Evolutionary conservation across 23 red algal genomes (phyloP), one percentile per base, ranked within the genome.

Genomic region (Gracilaria caudata): DNA sequence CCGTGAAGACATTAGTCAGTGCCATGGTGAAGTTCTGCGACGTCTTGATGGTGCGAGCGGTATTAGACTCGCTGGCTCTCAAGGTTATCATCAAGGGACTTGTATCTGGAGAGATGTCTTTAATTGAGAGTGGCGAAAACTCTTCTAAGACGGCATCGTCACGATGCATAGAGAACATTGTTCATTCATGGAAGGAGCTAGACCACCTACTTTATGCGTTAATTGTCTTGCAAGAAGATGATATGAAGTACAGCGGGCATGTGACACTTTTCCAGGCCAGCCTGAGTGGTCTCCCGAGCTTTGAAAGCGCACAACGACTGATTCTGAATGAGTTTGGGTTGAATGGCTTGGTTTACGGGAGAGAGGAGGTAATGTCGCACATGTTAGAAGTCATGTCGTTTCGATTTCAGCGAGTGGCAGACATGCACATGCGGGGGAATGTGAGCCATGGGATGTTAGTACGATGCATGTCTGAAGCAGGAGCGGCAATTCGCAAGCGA

Each of bases 381-480:
- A 75, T 49, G 70, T 29, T 75, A 36, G 70, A 75, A 49, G 70
- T 49, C 5, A 75, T 75, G 70, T 23, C 70, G 21, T 75, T 24
- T 43, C 70, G 70, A 47, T 75, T 41, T 49, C 70, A 24, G 16
- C 39, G 70, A 0, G 43, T 75, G 21, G 70, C 70, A 7, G 70
- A 75, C 43, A 46, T 75, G 70, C 70, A 49, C 39, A 28, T 75
- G 70, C 37, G 70, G 21, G 70, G 47, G 70, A 75, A 75, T 49
- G 70, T 75, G 70, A 75, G 70, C 70, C 70, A 75, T 75, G 70
- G 70, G 20, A 75, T 75, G 37, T 47, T 75, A 3, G 37, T 75
- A 9, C 39, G 43, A 75, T 75, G 70, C 38, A 75, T 75, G 33
- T 75, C 70, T 17, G 70, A 46, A 29, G 20, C 70, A 9, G 70